These are phyloP conservation scores for Cnidoscolus chayamansa DNA, from an alignment of 441 rosid species.

Conservation along the genomic window DNA sequence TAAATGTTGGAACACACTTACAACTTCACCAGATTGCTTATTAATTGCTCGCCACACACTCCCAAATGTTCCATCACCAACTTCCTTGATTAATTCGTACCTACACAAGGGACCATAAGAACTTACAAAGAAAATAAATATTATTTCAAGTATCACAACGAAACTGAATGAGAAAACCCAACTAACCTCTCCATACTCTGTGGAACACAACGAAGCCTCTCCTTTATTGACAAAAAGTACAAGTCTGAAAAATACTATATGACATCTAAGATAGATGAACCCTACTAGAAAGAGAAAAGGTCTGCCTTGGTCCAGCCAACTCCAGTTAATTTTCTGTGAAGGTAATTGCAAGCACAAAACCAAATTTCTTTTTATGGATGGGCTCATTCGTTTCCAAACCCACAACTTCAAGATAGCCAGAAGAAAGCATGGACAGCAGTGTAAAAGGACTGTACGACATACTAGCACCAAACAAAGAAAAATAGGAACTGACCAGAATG, in stretches of 20 bases:
- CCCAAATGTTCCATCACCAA: conserved; percentile 99
- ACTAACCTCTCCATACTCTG: conserved; percentile 79
- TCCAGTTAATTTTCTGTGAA: conserved; percentile 35
- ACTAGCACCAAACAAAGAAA: not conserved
- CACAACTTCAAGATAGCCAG: conserved; percentile 35
- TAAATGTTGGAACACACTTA: conserved; percentile 36
- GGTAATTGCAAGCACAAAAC: conserved; percentile 30
- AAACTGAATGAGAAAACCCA: not conserved
- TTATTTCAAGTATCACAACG: not conserved
- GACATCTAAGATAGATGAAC: conserved; percentile 37
- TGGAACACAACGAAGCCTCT: conserved; percentile 33
- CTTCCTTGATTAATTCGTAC: conserved; percentile 84
- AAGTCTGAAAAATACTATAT: conserved; percentile 32
- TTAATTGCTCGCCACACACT: conserved; percentile 84
- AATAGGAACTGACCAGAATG: conserved; percentile 1
- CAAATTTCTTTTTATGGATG: conserved; percentile 34
- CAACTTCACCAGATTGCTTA: conserved; percentile 88
- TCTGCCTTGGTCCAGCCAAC: conserved; percentile 32
- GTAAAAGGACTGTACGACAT: conserved; percentile 38
- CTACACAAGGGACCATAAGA: conserved; percentile 32
- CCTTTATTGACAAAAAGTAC: conserved; percentile 47
- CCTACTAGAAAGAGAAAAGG: conserved; percentile 32
- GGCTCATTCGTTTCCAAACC: conserved; percentile 49
- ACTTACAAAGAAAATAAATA: conserved; percentile 10
- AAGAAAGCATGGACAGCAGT: conserved; percentile 24